phyloP scores from a whole-genome alignment of 176 grass and related monocot genomes.

The Carex cristatella region DNA sequence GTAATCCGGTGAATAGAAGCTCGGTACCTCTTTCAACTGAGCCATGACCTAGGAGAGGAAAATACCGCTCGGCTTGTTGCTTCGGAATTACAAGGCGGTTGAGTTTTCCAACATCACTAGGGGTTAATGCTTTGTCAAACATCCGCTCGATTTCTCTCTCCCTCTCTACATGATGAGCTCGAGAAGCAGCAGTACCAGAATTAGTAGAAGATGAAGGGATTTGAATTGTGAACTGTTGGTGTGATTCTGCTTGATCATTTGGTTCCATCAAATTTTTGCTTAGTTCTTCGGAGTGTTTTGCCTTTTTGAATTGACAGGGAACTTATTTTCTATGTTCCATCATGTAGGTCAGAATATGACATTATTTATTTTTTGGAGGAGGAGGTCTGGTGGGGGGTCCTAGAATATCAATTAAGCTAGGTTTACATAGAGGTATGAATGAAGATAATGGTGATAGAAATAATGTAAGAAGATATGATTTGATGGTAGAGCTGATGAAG shows the following conservation, averaged over 20 bases:
- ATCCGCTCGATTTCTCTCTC: conserved; percentile 40
- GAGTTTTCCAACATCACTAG: conserved; percentile 87
- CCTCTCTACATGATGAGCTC: not conserved
- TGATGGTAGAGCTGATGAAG: not conserved
- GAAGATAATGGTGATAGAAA: conserved; percentile 17
- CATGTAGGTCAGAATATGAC: not conserved
- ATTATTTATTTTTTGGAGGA: not conserved
- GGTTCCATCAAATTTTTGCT: not conserved
- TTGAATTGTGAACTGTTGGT: conserved; percentile 11
- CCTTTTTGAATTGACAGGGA: not conserved
- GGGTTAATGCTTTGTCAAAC: conserved; percentile 79
- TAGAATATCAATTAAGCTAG: not conserved
- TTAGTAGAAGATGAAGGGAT: conserved; percentile 10
- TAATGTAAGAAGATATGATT: conserved; percentile 17
- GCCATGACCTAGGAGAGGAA: conserved; percentile 28
- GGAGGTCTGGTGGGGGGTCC: not conserved
- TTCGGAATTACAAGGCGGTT: conserved; percentile 82
- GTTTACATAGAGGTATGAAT: not conserved
- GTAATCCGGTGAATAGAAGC: conserved; percentile 45
- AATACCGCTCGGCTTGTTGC: conserved; percentile 66
- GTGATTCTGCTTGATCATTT: conserved; percentile 3
- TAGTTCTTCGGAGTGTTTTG: not conserved
- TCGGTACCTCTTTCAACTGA: conserved; percentile 29
- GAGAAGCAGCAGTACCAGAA: not conserved
- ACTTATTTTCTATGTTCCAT: conserved; percentile 3